Percentiles rank a stretch among this genome's conserved stretches.
These are phyloP conservation scores for Crassisporium funariophilum DNA, from an alignment of 768 basidiomycete genomes.

Conservation along the genomic window DNA sequence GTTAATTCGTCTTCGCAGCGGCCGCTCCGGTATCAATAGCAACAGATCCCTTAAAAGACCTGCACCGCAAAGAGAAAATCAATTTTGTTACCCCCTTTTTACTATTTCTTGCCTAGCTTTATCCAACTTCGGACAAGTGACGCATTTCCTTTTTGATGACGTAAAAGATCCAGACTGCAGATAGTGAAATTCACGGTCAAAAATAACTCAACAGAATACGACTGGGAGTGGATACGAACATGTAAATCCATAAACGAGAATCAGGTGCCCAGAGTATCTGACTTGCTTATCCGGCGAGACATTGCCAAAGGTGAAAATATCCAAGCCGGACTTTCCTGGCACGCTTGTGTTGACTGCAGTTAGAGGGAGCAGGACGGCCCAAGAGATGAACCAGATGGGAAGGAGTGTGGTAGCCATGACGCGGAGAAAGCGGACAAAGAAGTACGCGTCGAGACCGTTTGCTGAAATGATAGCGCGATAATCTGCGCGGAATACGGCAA, in stretches of 20 bases:
- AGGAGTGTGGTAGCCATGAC: conserved; percentile 83
- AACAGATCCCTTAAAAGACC: too few species aligned
- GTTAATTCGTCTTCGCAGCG: too few species aligned
- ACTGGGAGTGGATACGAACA: conserved; percentile 62
- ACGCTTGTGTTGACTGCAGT: conserved; percentile 56
- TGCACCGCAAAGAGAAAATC: too few species aligned
- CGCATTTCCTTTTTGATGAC: conserved; percentile 80
- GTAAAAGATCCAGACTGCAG: conserved; percentile 80
- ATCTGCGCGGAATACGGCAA: conserved; percentile 62
- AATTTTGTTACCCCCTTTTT: too few species aligned
- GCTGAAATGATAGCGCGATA: conserved; percentile 60
- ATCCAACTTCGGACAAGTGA: too few species aligned
- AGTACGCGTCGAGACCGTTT: conserved; percentile 91
- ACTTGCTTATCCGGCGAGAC: conserved; percentile 47
- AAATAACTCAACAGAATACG: neutral
- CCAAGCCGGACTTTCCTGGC: conserved; percentile 54
- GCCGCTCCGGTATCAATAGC: too few species aligned
- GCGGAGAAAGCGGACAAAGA: conserved; percentile 87
- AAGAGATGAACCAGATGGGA: conserved; percentile 91
- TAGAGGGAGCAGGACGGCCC: conserved; percentile 82
- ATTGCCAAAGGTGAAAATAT: conserved; percentile 83
- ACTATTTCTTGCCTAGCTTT: too few species aligned
- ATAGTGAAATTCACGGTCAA: neutral
- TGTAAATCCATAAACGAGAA: conserved; percentile 78
- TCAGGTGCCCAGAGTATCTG: conserved; percentile 79